These are phyloP conservation scores for Dactylis glomerata DNA, from an alignment of 176 grass and related monocot genomes.

Conservation along the genomic window DNA sequence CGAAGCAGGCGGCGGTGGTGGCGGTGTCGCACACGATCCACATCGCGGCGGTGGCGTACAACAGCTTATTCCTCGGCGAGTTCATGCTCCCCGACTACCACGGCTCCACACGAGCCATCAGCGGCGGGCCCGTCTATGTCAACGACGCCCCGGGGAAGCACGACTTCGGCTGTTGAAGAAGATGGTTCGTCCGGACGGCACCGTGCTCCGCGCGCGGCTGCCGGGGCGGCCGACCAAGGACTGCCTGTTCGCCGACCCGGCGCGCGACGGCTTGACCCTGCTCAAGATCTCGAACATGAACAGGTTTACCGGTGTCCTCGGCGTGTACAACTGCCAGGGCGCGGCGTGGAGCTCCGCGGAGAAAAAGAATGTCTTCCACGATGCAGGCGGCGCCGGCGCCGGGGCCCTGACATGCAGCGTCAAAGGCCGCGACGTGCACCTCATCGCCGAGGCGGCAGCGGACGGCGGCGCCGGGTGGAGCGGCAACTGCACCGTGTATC, in stretches of 20 bases:
- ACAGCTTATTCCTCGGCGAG: constrained; percentile 92
- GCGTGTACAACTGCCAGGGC: constrained; percentile 97
- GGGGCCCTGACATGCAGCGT: constrained; percentile 58
- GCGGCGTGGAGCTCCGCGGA: constrained; percentile 83
- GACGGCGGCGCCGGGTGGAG: constrained; percentile 66
- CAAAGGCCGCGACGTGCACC: constrained; percentile 64
- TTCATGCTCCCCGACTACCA: constrained; percentile 98
- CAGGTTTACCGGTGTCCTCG: constrained; percentile 78
- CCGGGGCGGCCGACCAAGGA: constrained; percentile 82
- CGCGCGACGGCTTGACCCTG: constrained; percentile 79
- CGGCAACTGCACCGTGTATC: constrained; percentile 65
- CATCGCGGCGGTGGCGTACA: constrained; percentile 86
- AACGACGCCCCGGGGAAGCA: constrained; percentile 93
- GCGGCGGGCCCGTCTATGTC: constrained; percentile 87
- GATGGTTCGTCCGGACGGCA: constrained; percentile 80
- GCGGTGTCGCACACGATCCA: constrained; percentile 93
- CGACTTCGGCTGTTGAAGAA: constrained; percentile 82
- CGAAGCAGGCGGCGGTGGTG: constrained; percentile 90
- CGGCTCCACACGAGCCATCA: constrained; percentile 82
- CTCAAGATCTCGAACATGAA: constrained; percentile 99
- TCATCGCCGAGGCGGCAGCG: constrained; percentile 57
- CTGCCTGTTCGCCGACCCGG: constrained; percentile 78
- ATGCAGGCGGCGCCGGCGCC: constrained; percentile 24
- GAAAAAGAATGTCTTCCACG: constrained; percentile 88
- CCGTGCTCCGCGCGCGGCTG: constrained; percentile 68